Evolutionary conservation across 768 basidiomycete genomes (phyloP), one percentile per base, ranked within the genome.

Genomic region (Leccinum subgranulosum): DNA sequence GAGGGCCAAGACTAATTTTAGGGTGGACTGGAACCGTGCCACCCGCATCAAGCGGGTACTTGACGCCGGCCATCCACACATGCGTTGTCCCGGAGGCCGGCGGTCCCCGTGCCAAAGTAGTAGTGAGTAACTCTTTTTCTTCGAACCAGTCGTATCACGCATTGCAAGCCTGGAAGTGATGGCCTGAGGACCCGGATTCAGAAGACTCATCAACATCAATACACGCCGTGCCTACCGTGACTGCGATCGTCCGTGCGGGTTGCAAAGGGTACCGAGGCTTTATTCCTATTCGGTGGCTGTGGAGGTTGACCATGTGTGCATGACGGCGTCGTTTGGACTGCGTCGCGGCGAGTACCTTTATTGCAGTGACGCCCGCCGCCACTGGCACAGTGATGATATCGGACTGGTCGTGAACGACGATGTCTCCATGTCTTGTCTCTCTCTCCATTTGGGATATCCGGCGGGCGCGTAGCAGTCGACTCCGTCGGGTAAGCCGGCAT

Each of bases 401-500:
- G 14, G 9, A 19, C 12, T 21, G 10, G 47, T 48, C 27, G 47
- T 28, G 47, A 48, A 28, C 21, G 25, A 48, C 19, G 47, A 21
- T 23, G 23, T 9, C 12, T 23, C 12, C 11, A 8, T 6, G 3
- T 19, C 1, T 43, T 12, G 19, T 21, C 12, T 9, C 1, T 29
- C 29, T 46, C 12, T 23, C 12, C 21, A 25, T 46, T 23, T 14
- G 23, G 23, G 21, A 46, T 23, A 46, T 46, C 9, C 47, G 15
- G 45, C 43, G 56, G 48, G 52, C 28, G 52, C 19, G 49, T 43
- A 34, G 34, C 3, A 23, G 11, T 55, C 36, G n/a, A 23, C 7
- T 57, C 60, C 54, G 54, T 49, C 60, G 60, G 60, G 39, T 29
- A 9, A 10, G 12, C 43, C 43, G 43, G 43, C 43, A 14, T 45